These are phyloP conservation scores for Pseudozyma thailandica DNA, from an alignment of 1,284 basidiomycete species.

Conservation along the genomic window DNA sequence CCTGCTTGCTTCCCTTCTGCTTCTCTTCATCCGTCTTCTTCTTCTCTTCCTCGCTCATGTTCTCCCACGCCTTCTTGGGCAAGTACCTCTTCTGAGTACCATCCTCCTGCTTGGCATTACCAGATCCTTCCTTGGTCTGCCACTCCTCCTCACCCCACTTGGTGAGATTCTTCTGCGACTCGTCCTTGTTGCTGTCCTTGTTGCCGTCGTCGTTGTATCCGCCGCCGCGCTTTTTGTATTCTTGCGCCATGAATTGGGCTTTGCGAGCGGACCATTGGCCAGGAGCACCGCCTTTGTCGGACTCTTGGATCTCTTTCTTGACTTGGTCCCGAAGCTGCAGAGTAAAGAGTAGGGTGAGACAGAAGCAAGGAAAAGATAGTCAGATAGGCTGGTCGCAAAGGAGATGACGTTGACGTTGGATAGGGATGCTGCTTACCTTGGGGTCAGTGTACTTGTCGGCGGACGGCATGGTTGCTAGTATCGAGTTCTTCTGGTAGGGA, in stretches of 20 bases:
- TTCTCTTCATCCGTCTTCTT: slow-evolving; percentile 41
- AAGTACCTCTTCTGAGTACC: slow-evolving; percentile 40
- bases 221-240: slow-evolving; percentile 47
- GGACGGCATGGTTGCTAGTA: slow-evolving; percentile 30
- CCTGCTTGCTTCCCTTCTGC: slow-evolving; percentile 41
- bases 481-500: background rate
- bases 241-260: slow-evolving; percentile 40
- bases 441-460: slow-evolving; percentile 50
- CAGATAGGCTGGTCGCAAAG: background rate
- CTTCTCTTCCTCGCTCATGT: slow-evolving; percentile 48
- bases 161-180: slow-evolving; percentile 40
- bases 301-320: slow-evolving; percentile 40
- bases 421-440: slow-evolving; percentile 20
- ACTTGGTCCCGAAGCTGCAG: slow-evolving; percentile 29
- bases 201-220: slow-evolving; percentile 42
- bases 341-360: background rate
- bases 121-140: slow-evolving; percentile 48
- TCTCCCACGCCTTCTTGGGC: slow-evolving; percentile 51
- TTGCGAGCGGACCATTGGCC: slow-evolving; percentile 47
- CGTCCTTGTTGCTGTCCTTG: slow-evolving; percentile 40
- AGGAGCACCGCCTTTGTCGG: slow-evolving; percentile 42
- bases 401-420: background rate
- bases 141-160: slow-evolving; percentile 45
- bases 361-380: background rate
- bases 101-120: slow-evolving; percentile 38